Percentiles rank a stretch among this genome's conserved stretches.
Evolutionary conservation across 139 green algal species (phyloP).

Genomic region (Astrephomene gubernaculifera): DNA sequence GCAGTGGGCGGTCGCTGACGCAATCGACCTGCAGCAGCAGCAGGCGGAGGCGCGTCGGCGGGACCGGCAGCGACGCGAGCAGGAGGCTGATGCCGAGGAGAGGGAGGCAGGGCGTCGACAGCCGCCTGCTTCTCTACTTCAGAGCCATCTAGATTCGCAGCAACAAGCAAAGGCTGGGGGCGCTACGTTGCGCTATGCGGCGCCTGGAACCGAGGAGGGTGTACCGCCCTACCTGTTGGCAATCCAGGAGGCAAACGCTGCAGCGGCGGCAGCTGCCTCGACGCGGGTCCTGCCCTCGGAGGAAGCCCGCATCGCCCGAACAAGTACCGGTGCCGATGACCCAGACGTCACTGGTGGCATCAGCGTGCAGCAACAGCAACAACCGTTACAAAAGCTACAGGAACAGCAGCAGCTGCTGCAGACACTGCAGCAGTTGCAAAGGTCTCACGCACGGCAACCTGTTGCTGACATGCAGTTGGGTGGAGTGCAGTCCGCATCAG

Average conservation of each 20-base stretch:
- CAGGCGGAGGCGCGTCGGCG: background rate
- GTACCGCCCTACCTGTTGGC: background rate
- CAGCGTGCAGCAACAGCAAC: background rate
- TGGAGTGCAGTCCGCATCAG: too few species aligned
- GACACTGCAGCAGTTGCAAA: background rate
- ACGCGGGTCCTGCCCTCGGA: too few species aligned
- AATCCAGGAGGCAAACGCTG: background rate
- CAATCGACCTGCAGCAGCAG: background rate
- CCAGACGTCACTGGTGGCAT: too few species aligned
- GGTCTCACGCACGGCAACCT: too few species aligned
- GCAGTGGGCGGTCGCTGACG: too few species aligned
- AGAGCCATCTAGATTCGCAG: background rate
- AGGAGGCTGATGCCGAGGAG: background rate
- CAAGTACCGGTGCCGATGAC: too few species aligned
- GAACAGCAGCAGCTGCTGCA: background rate
- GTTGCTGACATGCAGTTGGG: too few species aligned
- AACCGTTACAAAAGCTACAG: background rate
- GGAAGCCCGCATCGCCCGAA: too few species aligned
- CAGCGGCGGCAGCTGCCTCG: background rate
- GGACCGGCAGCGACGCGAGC: background rate
- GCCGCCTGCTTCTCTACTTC: background rate
- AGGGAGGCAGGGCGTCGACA: background rate
- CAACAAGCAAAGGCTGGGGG: background rate
- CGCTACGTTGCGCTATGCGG: background rate
- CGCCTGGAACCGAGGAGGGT: background rate